These are phyloP conservation scores for Parsonsia alboflavescens DNA, from an alignment of 257 asterid genomes.

Conservation along the genomic window DNA sequence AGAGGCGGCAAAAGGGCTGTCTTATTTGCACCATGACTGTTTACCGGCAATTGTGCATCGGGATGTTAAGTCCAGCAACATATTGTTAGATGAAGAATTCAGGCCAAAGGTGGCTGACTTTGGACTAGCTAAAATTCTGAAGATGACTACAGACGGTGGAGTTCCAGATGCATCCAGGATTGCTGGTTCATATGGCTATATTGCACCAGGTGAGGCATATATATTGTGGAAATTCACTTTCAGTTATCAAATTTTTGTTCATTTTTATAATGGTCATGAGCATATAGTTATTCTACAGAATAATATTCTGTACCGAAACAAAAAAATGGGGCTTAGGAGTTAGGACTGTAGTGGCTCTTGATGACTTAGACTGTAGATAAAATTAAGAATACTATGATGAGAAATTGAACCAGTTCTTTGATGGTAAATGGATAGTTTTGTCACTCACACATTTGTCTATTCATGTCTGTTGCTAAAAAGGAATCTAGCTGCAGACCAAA, in stretches of 20 bases:
- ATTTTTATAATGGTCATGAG: background rate
- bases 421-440: constrained; percentile 6
- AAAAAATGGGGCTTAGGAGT: background rate
- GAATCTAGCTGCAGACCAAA: constrained; percentile 1
- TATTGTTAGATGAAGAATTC: constrained; percentile 35
- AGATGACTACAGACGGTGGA: constrained; percentile 25
- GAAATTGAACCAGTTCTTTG: constrained; percentile 7
- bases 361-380: background rate
- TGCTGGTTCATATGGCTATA: constrained; percentile 84
- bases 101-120: constrained; percentile 64
- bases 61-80: constrained; percentile 41
- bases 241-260: background rate
- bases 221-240: background rate
- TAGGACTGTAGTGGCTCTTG: background rate
- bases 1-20: constrained; percentile 82
- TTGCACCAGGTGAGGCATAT: constrained; percentile 66
- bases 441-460: constrained; percentile 4
- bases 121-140: constrained; percentile 65
- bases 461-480: background rate
- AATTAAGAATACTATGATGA: background rate
- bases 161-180: constrained; percentile 58
- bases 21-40: constrained; percentile 76
- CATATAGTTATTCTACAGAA: background rate
- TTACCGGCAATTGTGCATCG: constrained; percentile 38
- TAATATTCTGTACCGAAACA: background rate